Conservation (phyloP, 1,139 yeast genomes). For the Tardiomyces digboiensis region DNA sequence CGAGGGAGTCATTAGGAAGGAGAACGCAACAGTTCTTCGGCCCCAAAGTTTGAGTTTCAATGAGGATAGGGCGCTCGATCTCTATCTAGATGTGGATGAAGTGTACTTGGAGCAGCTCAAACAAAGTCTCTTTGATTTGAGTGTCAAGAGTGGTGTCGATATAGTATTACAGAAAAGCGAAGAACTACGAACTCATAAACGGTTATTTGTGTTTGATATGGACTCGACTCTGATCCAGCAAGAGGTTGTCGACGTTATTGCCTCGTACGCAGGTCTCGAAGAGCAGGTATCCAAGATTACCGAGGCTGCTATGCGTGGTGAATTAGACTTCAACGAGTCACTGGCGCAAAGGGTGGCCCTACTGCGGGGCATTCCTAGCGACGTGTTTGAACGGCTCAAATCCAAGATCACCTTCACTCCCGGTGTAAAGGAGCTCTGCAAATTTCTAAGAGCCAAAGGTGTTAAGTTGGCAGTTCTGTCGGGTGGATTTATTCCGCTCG, state of each 20-base stretch:
- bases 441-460: slow-evolving; percentile 51
- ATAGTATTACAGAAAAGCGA: slow-evolving; percentile 8
- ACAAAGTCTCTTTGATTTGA: slow-evolving; percentile 5
- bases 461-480: slow-evolving; percentile 78
- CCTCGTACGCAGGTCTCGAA: slow-evolving; percentile 77
- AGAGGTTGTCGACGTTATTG: slow-evolving; percentile 94
- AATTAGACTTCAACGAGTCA: slow-evolving; percentile 82
- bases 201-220: slow-evolving; percentile 89
- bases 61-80: background rate
- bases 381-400: slow-evolving; percentile 75
- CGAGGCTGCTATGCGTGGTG: slow-evolving; percentile 95
- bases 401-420: slow-evolving; percentile 61
- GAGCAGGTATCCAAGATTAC: slow-evolving; percentile 73
- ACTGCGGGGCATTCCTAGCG: slow-evolving; percentile 69
- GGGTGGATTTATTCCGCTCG: slow-evolving; percentile 92
- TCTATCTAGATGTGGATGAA: background rate
- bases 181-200: slow-evolving; percentile 28
- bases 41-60: background rate
- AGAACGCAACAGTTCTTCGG: background rate
- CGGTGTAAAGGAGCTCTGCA: slow-evolving; percentile 70
- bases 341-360: slow-evolving; percentile 64
- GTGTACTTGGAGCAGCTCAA: background rate
- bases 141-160: slow-evolving; percentile 6
- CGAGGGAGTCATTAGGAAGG: background rate
- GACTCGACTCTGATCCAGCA: slow-evolving; percentile 95